These are phyloP conservation scores for Artemisia annua DNA, from an alignment of 129 eudicot species.

Conservation along the genomic window DNA sequence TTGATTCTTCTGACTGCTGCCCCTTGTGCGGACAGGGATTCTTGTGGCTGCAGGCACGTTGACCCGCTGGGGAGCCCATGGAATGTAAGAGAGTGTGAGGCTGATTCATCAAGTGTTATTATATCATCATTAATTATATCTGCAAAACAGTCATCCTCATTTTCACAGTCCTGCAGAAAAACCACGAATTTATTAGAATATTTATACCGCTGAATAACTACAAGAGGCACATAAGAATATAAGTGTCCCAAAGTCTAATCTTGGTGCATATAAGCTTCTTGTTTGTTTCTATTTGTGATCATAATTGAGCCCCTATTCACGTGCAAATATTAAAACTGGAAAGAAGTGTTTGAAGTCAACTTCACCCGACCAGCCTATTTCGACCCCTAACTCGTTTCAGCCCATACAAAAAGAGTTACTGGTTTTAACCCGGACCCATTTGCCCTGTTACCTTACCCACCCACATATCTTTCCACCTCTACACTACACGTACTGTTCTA, in stretches of 20 bases:
- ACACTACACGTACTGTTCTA: neutral
- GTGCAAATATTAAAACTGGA: neutral
- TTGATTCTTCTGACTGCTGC: constrained; percentile 59
- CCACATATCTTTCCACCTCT: neutral
- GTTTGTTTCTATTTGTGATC: too few species aligned
- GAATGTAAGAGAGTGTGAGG: constrained; percentile 15
- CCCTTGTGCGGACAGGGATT: constrained; percentile 45
- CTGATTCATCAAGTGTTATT: constrained; percentile 62
- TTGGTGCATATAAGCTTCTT: too few species aligned
- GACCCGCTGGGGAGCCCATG: constrained; percentile 22
- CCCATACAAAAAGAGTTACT: neutral
- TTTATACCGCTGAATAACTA: neutral
- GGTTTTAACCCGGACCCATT: neutral
- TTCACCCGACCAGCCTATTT: neutral
- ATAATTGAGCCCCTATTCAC: too few species aligned
- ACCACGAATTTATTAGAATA: neutral
- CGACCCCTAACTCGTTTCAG: neutral
- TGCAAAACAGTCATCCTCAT: constrained; percentile 69
- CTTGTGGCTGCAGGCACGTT: constrained; percentile 25
- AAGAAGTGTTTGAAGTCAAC: too few species aligned
- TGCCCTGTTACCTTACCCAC: neutral
- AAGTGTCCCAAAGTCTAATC: too few species aligned
- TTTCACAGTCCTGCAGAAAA: constrained; percentile 34
- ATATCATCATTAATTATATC: constrained; percentile 90
- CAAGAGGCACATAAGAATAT: too few species aligned